These are phyloP conservation scores for Lepidopterella palustris DNA, from an alignment of 495 filamentous ascomycete species.

Conservation along the genomic window DNA sequence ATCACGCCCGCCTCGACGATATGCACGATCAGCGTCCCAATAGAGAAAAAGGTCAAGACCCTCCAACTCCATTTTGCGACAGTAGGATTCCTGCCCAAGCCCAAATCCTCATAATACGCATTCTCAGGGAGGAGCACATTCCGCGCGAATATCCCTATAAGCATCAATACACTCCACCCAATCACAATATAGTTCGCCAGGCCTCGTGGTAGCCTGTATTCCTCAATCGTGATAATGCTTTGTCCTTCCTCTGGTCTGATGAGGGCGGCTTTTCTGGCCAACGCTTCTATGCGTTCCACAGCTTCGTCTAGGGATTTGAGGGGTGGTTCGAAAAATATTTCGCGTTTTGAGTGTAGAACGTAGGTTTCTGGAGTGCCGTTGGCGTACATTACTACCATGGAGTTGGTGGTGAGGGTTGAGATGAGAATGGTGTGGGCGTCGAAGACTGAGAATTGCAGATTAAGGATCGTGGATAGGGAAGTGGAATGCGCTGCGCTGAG, in stretches of 20 bases:
- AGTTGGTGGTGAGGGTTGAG: background rate
- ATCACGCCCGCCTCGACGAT: background rate
- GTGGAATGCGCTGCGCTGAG: background rate
- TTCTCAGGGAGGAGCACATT: background rate
- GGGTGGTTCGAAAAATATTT: background rate
- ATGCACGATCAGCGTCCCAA: background rate
- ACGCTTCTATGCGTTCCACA: background rate
- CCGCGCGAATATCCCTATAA: background rate
- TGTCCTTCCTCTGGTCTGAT: background rate
- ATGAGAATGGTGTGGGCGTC: background rate
- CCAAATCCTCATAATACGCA: background rate
- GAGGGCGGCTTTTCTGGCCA: background rate
- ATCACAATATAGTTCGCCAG: background rate
- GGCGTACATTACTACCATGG: background rate
- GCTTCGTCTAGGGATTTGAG: background rate
- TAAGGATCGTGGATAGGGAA: background rate
- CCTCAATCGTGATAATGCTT: background rate
- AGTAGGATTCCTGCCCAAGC: background rate
- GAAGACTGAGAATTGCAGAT: background rate
- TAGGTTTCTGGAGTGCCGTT: constrained; percentile 3
- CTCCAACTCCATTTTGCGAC: background rate
- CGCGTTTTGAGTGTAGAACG: background rate
- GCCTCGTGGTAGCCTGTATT: background rate
- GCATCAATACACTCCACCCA: background rate
- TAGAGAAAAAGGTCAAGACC: background rate